A percentile compares a stretch with the other conserved stretches of the same genome.
Evolutionary conservation across 1,284 basidiomycete genomes (phyloP).

Genomic region (Kalmanozyma brasiliensis): DNA sequence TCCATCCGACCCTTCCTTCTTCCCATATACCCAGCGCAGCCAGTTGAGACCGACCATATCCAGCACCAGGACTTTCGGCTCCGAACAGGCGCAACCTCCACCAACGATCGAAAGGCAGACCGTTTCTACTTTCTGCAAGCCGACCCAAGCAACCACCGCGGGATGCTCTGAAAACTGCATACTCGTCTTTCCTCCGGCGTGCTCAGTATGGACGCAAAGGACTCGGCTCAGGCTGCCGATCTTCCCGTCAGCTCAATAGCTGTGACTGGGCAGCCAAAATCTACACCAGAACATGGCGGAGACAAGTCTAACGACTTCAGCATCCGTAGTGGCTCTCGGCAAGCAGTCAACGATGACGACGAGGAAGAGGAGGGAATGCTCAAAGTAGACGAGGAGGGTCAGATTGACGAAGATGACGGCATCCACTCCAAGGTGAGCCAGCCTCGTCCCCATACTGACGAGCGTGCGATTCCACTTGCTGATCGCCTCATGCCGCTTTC

Average conservation of each 20-base stretch:
- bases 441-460: slow-evolving; percentile 20
- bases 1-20: slow-evolving; percentile 7
- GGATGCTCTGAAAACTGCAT: slow-evolving; percentile 2
- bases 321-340: too few relatives aligned
- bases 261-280: background rate
- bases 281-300: background rate
- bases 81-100: too few relatives aligned
- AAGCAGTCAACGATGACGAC: slow-evolving; percentile 24
- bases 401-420: slow-evolving; percentile 46
- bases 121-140: too few relatives aligned
- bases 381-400: slow-evolving; percentile 47
- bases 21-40: background rate
- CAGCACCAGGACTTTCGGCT: too few relatives aligned
- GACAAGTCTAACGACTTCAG: slow-evolving; percentile 5
- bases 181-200: background rate
- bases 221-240: background rate
- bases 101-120: background rate
- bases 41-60: too few relatives aligned
- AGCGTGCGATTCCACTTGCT: slow-evolving; percentile 26
- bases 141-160: background rate
- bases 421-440: slow-evolving; percentile 37
- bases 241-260: background rate
- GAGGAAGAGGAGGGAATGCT: slow-evolving; percentile 54
- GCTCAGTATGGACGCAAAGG: slow-evolving; percentile 11
- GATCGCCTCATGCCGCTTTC: slow-evolving; percentile 32